These are phyloP conservation scores for Phytopythium boreale DNA, from an alignment of 352 stramenopile species.

Conservation along the genomic window DNA sequence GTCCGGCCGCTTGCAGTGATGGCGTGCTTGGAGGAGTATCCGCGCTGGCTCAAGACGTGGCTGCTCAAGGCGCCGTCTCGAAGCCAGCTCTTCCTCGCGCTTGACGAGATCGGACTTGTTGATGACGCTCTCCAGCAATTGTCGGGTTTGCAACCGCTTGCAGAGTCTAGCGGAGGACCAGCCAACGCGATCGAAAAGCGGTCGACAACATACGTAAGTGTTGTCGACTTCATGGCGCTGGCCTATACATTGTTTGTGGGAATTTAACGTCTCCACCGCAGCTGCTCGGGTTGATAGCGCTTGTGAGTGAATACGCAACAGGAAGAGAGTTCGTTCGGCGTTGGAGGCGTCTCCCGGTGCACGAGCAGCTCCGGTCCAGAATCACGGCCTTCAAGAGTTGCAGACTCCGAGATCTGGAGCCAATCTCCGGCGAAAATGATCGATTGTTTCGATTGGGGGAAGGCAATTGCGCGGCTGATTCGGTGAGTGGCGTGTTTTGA, in stretches of 20 bases:
- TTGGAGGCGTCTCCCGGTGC: constrained; percentile 23
- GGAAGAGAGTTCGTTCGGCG: constrained; percentile 20
- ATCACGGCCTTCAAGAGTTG: constrained; percentile 14
- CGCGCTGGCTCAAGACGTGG: constrained; percentile 52
- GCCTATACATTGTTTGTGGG: neutral
- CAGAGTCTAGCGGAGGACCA: neutral
- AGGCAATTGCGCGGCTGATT: neutral
- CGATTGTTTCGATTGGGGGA: constrained; percentile 20
- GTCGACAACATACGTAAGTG: constrained; percentile 27
- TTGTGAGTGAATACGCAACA: constrained; percentile 24
- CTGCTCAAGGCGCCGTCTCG: constrained; percentile 32
- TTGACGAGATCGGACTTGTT: constrained; percentile 32
- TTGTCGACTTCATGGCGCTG: neutral
- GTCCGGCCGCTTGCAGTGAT: constrained; percentile 27
- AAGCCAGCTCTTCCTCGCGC: constrained; percentile 10
- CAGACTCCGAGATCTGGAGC: constrained; percentile 13
- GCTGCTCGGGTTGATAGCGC: constrained; percentile 27
- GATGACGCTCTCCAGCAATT: constrained; percentile 39
- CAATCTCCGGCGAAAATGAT: constrained; percentile 25
- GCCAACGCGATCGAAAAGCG: constrained; percentile 17
- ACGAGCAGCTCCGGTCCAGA: constrained; percentile 21
- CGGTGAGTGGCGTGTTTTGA: neutral
- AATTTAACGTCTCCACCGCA: constrained; percentile 6
- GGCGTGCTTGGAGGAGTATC: constrained; percentile 23
- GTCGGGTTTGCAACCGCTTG: constrained; percentile 32